Base-by-base conservation (phyloP, 768 basidiomycete species). In the Amanita rimosa region DNA sequence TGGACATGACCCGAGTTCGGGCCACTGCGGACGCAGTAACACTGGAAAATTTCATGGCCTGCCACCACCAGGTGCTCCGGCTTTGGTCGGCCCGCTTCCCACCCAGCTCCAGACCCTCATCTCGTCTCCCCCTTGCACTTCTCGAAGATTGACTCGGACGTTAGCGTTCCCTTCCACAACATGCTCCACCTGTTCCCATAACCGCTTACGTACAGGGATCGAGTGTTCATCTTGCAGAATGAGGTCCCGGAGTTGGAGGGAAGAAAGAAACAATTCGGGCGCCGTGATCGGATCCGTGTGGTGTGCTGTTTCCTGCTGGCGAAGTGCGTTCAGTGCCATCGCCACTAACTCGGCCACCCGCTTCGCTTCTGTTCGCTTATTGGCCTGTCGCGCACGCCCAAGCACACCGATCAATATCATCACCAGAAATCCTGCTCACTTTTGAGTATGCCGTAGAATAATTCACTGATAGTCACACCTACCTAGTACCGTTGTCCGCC, bases 31-130 rank as follows among this genome's bases (percentile, higher is more conserved):
- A n/a, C n/a, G n/a, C n/a, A n/a, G n/a, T n/a, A n/a, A n/a, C n/a
- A n/a, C n/a, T n/a, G n/a, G n/a, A n/a, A n/a, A 24, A 24, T 24
- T 24, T 24, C 5, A 24, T 24, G 5, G 5, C 22, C 22, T 5
- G 22, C 5, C 22, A 5, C 22, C 22, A 24, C 22, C 22, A 24
- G 22, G 3, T 24, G 22, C 3, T 5, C 22, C 41, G 31, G 40
- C 17, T 34, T 11, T 24, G 17, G 26, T 26, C 39, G 27, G 48
- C 4, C 67, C 64, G 52, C 62, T 70, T 55, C 91, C 91, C 26
- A 90, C 78, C 92, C 92, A 95, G 50, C 84, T 69, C 92, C 92
- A 95, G 49, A 91, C 91, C 54, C 88, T 78, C 65, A 82, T 73
- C 66, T 91, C 89, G 64, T 94, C 90, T 9, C 92, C 91, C 55